A percentile compares a stretch with the other conserved stretches of the same genome.
These are phyloP conservation scores for Suillus lakei DNA, from an alignment of 768 basidiomycete species.

Conservation along the genomic window DNA sequence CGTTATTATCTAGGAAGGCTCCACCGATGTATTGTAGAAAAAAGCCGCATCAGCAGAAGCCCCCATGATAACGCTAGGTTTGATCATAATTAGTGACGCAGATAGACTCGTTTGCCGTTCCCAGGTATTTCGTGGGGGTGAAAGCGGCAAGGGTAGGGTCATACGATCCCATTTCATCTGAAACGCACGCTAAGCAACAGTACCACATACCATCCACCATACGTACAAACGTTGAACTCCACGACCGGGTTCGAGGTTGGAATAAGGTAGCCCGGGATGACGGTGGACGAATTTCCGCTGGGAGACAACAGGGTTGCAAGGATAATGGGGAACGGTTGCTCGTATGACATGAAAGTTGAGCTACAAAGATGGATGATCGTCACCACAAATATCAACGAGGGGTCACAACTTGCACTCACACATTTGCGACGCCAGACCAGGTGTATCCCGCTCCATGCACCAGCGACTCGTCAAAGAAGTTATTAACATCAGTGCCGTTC, in stretches of 20 bases:
- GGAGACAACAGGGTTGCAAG: conserved; percentile 28
- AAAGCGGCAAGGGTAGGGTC: conserved; percentile 42
- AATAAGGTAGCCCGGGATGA: conserved; percentile 17
- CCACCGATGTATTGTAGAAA: conserved; percentile 11
- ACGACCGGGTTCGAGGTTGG: conserved; percentile 31
- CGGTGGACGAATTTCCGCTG: conserved; percentile 19
- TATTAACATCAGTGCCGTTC: conserved; percentile 19
- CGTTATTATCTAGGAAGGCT: background rate
- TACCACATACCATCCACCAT: background rate
- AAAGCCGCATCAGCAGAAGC: conserved; percentile 13
- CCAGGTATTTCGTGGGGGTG: conserved; percentile 39
- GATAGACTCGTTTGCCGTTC: conserved; percentile 13
- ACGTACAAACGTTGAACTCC: conserved; percentile 27
- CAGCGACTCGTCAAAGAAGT: conserved; percentile 20
- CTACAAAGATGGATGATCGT: conserved; percentile 16
- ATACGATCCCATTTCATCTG: conserved; percentile 33
- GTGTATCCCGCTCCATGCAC: conserved; percentile 30
- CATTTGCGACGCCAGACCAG: conserved; percentile 29
- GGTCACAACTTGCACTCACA: conserved; percentile 19
- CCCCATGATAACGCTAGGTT: conserved; percentile 34
- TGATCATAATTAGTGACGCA: conserved; percentile 25
- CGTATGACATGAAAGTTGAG: conserved; percentile 30
- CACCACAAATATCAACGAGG: background rate
- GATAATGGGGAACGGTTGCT: conserved; percentile 41
- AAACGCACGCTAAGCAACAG: background rate